Percentiles rank a stretch among this genome's conserved stretches.
These are phyloP conservation scores for Penicillium palitans DNA, from an alignment of 2,329 filamentous ascomycete species.

Conservation along the genomic window DNA sequence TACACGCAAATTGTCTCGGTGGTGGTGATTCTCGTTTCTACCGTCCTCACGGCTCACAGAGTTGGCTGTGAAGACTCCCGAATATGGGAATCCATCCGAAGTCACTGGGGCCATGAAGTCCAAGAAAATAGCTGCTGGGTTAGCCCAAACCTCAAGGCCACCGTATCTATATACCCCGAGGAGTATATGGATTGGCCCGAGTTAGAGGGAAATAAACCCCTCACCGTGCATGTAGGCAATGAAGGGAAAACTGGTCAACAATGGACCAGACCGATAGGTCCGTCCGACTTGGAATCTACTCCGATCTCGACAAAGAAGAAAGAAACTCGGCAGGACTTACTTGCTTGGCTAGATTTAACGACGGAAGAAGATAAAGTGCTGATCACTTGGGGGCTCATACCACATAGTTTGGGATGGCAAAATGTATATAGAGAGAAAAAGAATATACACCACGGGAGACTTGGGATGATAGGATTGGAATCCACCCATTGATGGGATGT, in stretches of 20 bases:
- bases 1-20: neutral
- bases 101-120: neutral
- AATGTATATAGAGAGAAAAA: slow-evolving; percentile 13
- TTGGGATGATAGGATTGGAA: neutral
- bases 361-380: slow-evolving; percentile 13
- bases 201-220: neutral
- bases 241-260: neutral
- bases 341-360: slow-evolving; percentile 14
- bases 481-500: neutral
- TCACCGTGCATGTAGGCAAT: neutral
- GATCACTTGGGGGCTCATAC: slow-evolving; percentile 15
- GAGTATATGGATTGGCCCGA: slow-evolving; percentile 3
- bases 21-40: slow-evolving; percentile 6
- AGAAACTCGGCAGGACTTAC: slow-evolving; percentile 12
- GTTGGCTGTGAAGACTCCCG: slow-evolving; percentile 12
- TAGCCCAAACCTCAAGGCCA: neutral
- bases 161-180: neutral
- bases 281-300: neutral
- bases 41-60: slow-evolving; percentile 8
- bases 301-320: neutral
- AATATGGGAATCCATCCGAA: neutral
- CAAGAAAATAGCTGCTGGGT: neutral
- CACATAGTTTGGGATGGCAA: slow-evolving; percentile 14
- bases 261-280: neutral
- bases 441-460: slow-evolving; percentile 1